A percentile compares a stretch with the other conserved stretches of the same genome.
phyloP scores from a whole-genome alignment of 2,329 filamentous ascomycete species.

The Coccinonectria pachysandricola region DNA sequence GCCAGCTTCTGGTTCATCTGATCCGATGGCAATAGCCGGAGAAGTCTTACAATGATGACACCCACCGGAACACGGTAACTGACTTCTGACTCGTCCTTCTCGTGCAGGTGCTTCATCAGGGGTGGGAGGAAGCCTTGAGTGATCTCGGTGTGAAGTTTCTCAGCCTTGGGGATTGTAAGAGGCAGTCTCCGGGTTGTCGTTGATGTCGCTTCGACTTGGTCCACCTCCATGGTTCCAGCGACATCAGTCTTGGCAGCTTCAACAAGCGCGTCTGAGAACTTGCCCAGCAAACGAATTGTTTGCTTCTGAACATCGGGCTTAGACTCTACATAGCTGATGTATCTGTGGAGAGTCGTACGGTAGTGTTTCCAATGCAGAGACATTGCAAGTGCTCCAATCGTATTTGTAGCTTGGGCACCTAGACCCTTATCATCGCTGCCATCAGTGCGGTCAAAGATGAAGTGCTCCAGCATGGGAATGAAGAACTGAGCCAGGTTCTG shows the following conservation, averaged over 20 bases:
- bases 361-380: conserved; percentile 88
- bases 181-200: conserved; percentile 39
- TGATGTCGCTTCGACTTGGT: conserved; percentile 18
- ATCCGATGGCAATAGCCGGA: conserved; percentile 66
- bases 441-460: conserved; percentile 74
- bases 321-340: conserved; percentile 68
- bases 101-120: conserved; percentile 74
- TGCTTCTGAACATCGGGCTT: conserved; percentile 80
- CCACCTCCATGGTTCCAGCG: conserved; percentile 34
- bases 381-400: conserved; percentile 63
- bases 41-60: conserved; percentile 76
- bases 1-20: conserved; percentile 68
- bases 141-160: conserved; percentile 63
- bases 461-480: conserved; percentile 86
- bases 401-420: conserved; percentile 73
- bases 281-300: conserved; percentile 70
- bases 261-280: conserved; percentile 67
- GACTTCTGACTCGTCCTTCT: conserved; percentile 91
- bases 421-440: conserved; percentile 71
- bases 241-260: conserved; percentile 35
- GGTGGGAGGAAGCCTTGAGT: conserved; percentile 66
- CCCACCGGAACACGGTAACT: conserved; percentile 86
- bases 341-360: conserved; percentile 71
- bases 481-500: conserved; percentile 79
- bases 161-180: conserved; percentile 52